Evolutionary conservation across 306 rosid genomes (phyloP), one percentile per base, ranked within the genome.

Genomic region (Ammopiptanthus mongolicus): DNA sequence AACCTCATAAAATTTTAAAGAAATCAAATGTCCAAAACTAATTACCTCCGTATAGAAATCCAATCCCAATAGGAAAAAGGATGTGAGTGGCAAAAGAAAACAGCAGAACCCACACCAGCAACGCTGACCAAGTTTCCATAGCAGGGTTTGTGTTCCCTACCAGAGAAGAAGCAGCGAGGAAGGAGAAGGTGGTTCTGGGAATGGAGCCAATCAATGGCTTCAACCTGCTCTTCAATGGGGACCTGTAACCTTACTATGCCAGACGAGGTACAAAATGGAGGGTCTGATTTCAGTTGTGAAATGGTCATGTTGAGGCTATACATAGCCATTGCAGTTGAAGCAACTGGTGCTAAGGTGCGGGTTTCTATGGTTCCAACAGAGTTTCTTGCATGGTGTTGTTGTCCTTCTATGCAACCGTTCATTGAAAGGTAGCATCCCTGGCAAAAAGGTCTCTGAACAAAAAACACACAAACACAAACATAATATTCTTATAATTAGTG

Each of bases 41-140:
- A 2, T 28, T 81, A 90, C 98, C 99, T 90, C 76, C 88, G 87
- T 3, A 95, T 87, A 50, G 96, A 86, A 28, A 83, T 83, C 99
- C 99, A 95, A 78, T 92, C 91, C 65, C 51, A 57, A 53, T 86
- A 78, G 25, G 96, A 87, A 77, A 95, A 95, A 0, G 90, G 88
- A 1, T 84, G 87, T 15, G 82, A 79, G 51, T 78, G 86, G 15
- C 83, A 84, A 68, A 95, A 95, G 84, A 79, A 87, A 60, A 95
- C 87, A 9, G 99, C 96, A 3, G 97, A 87, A 23, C 97, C 99
- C 8, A 88, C 88, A 19, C 99, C 97, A 23, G 99, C 99, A 39
- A 88, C 89, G 8, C 97, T 80, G 63, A 87, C 78, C 86, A 87
- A 77, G 56, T 79, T 83, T 8, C 79, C 86, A 14, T 34, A 53